Evolutionary conservation across 495 filamentous ascomycete genomes (phyloP).

Genomic region (Lasiosphaeriaceae sp.): DNA sequence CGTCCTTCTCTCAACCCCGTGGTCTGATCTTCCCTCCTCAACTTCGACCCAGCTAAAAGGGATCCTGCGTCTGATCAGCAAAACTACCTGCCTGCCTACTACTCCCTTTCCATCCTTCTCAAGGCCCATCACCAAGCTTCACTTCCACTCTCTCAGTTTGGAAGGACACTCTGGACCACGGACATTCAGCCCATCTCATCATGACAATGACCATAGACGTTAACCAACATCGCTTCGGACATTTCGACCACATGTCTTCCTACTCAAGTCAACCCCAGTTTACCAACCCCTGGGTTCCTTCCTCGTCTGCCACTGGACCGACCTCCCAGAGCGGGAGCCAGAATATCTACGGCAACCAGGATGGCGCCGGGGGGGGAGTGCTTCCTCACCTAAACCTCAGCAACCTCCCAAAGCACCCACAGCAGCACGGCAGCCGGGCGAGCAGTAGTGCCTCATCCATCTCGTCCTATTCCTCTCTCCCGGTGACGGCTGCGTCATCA

Average conservation of each 20-base stretch:
- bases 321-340: conserved; percentile 38
- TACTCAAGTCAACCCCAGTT: conserved; percentile 70
- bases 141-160: conserved; percentile 8
- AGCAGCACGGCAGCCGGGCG: conserved; percentile 17
- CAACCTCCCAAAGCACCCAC: conserved; percentile 37
- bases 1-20: conserved; percentile 47
- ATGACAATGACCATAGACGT: conserved; percentile 87
- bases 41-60: conserved; percentile 30
- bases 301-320: conserved; percentile 21
- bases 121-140: conserved; percentile 4
- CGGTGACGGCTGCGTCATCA: conserved; percentile 66
- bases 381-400: conserved; percentile 43
- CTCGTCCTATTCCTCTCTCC: conserved; percentile 66
- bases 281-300: conserved; percentile 83
- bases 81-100: conserved; percentile 23
- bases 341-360: conserved; percentile 51
- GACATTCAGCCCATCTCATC: conserved; percentile 22
- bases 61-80: conserved; percentile 52
- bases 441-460: conserved; percentile 52
- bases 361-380: conserved; percentile 6
- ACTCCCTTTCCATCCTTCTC: conserved; percentile 21
- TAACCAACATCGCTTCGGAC: conserved; percentile 77
- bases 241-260: conserved; percentile 70
- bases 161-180: conserved; percentile 1
- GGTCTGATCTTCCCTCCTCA: conserved; percentile 37